Evolutionary conservation across 2,329 filamentous ascomycete species (phyloP).

Genomic region (Apiospora saccharicola): DNA sequence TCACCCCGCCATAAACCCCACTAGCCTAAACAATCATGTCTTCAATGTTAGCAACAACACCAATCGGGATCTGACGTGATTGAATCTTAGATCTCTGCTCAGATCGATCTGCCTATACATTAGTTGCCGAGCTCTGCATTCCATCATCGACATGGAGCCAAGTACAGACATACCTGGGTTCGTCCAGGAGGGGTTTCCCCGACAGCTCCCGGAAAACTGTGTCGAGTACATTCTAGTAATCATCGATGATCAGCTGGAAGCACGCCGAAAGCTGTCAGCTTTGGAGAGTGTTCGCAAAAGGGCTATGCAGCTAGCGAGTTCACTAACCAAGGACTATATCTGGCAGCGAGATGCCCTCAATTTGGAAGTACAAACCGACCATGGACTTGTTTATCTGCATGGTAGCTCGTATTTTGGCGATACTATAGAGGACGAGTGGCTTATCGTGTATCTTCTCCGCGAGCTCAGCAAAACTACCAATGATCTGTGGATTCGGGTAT

Average conservation of each 20-base stretch:
- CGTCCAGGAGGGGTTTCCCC: constrained; percentile 41
- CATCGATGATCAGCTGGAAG: constrained; percentile 63
- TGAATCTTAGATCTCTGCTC: not conserved
- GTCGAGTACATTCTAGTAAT: constrained; percentile 86
- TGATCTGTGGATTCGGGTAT: constrained; percentile 81
- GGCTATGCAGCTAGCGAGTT: constrained; percentile 67
- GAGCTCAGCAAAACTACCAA: constrained; percentile 78
- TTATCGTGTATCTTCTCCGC: constrained; percentile 87
- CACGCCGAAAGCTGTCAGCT: constrained; percentile 65
- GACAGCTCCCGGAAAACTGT: constrained; percentile 77
- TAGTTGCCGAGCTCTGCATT: not conserved
- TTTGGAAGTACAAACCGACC: constrained; percentile 68
- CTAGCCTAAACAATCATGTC: not conserved
- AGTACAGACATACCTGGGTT: constrained; percentile 28
- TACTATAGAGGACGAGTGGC: constrained; percentile 96
- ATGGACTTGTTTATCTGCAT: constrained; percentile 69
- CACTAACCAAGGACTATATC: constrained; percentile 83
- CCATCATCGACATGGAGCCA: constrained; percentile 32
- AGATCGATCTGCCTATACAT: not conserved
- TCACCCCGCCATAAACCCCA: constrained; percentile 15
- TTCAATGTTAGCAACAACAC: not conserved
- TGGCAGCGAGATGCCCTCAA: constrained; percentile 90
- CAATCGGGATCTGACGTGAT: not conserved
- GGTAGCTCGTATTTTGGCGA: constrained; percentile 90
- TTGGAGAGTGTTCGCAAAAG: constrained; percentile 78